A percentile compares a stretch with the other conserved stretches of the same genome.
Evolutionary conservation across 176 grass and related monocot species (phyloP).

Genomic region (Bolboschoenus planiculmis): DNA sequence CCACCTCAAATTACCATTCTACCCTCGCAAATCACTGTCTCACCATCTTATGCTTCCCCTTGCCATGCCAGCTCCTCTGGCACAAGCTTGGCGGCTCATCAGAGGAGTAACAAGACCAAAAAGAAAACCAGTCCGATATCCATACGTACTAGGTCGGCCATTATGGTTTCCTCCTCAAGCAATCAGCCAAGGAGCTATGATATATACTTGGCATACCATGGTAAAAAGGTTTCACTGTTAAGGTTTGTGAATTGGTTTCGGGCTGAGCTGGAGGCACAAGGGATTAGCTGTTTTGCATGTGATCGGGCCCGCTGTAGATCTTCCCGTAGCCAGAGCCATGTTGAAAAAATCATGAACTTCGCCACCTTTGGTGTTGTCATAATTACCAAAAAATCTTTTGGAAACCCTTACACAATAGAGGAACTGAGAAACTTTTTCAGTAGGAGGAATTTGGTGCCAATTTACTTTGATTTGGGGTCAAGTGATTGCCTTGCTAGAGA

Average conservation of each 20-base stretch:
- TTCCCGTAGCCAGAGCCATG: constrained; percentile 59
- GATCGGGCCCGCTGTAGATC: constrained; percentile 71
- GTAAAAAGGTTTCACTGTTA: constrained; percentile 70
- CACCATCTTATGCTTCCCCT: constrained; percentile 50
- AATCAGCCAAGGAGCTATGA: constrained; percentile 55
- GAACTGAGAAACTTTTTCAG: constrained; percentile 78
- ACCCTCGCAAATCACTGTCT: constrained; percentile 25
- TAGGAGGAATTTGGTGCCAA: constrained; percentile 71
- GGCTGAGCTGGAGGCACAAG: constrained; percentile 84
- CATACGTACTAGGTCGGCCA: neutral
- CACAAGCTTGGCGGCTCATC: constrained; percentile 62
- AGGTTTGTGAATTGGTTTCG: constrained; percentile 90
- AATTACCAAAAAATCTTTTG: constrained; percentile 88
- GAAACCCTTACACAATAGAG: constrained; percentile 83
- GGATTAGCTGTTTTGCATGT: constrained; percentile 88
- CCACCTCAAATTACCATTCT: constrained; percentile 21
- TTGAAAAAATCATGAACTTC: constrained; percentile 89
- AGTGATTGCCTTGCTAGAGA: constrained; percentile 93
- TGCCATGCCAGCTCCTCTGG: constrained; percentile 49
- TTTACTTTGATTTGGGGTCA: constrained; percentile 81
- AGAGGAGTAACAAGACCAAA: constrained; percentile 21
- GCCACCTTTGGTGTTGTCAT: constrained; percentile 86
- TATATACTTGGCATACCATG: constrained; percentile 96
- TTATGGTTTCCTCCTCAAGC: constrained; percentile 42
- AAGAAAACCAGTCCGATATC: constrained; percentile 15